A percentile compares a stretch with the other conserved stretches of the same genome.
These are phyloP conservation scores for Colletotrichum sp. DNA, from an alignment of 2,329 filamentous ascomycete genomes.

Conservation along the genomic window DNA sequence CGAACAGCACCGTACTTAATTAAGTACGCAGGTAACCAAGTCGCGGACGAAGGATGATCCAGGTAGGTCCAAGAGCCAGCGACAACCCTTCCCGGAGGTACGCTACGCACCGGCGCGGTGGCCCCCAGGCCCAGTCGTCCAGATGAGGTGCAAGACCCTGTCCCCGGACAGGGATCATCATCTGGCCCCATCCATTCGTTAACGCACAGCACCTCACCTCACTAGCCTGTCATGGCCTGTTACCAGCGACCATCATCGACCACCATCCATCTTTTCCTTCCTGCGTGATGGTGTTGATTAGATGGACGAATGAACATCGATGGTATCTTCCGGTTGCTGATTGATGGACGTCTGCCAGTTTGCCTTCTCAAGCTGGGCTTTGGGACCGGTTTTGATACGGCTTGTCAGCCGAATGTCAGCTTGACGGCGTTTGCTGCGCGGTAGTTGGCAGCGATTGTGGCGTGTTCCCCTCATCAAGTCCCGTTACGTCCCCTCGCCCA, in stretches of 20 bases:
- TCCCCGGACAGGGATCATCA: conserved; percentile 18
- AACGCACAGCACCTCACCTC: conserved; percentile 4
- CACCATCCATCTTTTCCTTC: neutral
- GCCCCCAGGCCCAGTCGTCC: neutral
- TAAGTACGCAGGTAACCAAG: neutral
- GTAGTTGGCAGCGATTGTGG: neutral
- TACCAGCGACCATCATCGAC: conserved; percentile 4
- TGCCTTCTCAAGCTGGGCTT: neutral
- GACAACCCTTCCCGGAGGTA: neutral
- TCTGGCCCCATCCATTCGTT: conserved; percentile 8
- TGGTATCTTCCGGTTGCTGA: neutral
- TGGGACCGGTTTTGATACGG: neutral
- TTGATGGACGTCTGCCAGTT: neutral
- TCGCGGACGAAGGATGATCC: conserved; percentile 18
- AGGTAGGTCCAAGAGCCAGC: conserved; percentile 15
- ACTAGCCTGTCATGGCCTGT: neutral
- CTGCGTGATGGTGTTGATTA: neutral
- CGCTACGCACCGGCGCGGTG: neutral
- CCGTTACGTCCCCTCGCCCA: neutral
- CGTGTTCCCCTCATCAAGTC: neutral
- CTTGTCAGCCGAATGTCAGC: neutral
- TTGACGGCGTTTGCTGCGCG: neutral
- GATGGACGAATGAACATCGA: neutral
- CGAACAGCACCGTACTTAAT: neutral
- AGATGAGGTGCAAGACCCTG: conserved; percentile 14